Conservation (phyloP, 2,329 filamentous ascomycete genomes). For the Zymoseptoria crescenta region DNA sequence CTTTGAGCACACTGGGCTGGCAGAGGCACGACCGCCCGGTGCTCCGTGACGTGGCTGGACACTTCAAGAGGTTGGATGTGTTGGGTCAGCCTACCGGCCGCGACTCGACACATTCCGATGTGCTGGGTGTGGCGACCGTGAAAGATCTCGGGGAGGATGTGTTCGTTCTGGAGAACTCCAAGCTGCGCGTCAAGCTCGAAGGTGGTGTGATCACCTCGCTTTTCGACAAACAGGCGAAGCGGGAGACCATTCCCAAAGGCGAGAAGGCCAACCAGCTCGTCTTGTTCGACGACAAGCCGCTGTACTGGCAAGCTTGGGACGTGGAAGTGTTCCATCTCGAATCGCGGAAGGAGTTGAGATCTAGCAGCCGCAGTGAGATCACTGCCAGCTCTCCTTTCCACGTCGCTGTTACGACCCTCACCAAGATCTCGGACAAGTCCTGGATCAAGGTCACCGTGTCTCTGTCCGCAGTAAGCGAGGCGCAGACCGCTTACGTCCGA, state of each 20-base stretch:
- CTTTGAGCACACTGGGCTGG: constrained; percentile 85
- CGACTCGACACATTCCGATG: neutral
- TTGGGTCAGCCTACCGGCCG: constrained; percentile 10
- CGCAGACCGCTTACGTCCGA: constrained; percentile 63
- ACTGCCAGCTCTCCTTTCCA: constrained; percentile 64
- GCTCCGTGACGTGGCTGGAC: constrained; percentile 1
- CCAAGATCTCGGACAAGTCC: constrained; percentile 78
- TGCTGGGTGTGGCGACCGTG: constrained; percentile 7
- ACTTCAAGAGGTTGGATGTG: constrained; percentile 2
- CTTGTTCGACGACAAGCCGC: constrained; percentile 91
- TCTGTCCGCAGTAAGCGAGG: constrained; percentile 57
- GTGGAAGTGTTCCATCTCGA: constrained; percentile 94
- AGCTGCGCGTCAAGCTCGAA: constrained; percentile 65
- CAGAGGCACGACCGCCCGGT: constrained; percentile 39
- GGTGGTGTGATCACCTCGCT: constrained; percentile 76
- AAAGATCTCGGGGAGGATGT: constrained; percentile 31
- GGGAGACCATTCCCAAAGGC: constrained; percentile 67
- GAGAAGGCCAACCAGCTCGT: constrained; percentile 84
- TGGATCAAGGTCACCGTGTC: constrained; percentile 81
- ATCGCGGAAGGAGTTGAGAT: constrained; percentile 66
- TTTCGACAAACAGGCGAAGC: constrained; percentile 62
- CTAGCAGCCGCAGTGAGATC: constrained; percentile 58
- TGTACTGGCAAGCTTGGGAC: constrained; percentile 98
- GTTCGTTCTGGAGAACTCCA: constrained; percentile 72
- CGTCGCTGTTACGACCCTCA: constrained; percentile 75